Base-by-base conservation (phyloP, 1,139 yeast genomes). In the Kazachstania sp. region DNA sequence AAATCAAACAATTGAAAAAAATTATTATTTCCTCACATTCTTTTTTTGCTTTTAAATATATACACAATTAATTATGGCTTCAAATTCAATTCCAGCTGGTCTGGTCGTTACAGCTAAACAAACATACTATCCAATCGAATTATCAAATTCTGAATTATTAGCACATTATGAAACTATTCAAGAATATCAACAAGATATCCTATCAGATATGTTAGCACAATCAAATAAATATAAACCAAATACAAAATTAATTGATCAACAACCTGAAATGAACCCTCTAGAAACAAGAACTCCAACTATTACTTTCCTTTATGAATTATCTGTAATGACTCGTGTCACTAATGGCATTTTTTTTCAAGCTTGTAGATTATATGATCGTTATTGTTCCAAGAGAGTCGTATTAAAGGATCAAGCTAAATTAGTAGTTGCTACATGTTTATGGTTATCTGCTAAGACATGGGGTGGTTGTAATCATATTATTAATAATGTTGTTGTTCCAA, bases 391-490 rank as follows among this genome's bases (percentile, higher is more conserved):
- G 60, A 68, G 86, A 57, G 74, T 80, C 9, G 82, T 81, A 2
- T 65, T 80, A 43, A 71, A 76, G 51, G 82, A 77, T 50, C 86
- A 80, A 66, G 72, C 79, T 8, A 83, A 79, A 61, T 69, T 81
- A 46, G 81, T 80, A 20, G 74, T 79, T 39, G 77, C 83, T 39
- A 79, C 86, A 19, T 81, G 86, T 60, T 67, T 81, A 37, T 80
- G 86, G 86, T 67, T 81, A 19, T 77, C 83, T 5, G 75, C 81
- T 31, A 81, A 81, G 61, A 68, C 79, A 3, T 77, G 74, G 63
- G 87, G 87, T 41, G 87, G 87, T 32, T 80, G 82, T 60, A 79
- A 79, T 57, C 87, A 81, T 65, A 78, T 79, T 55, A 75, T 79
- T 49, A 79, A 79, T 62, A 71, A 70, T 49, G 63, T 69, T 13